Percentiles rank a stretch among this genome's conserved stretches.
phyloP scores from a whole-genome alignment of 192 early-diverging fungal genomes.

The Gryganskiella cystojenkinii region DNA sequence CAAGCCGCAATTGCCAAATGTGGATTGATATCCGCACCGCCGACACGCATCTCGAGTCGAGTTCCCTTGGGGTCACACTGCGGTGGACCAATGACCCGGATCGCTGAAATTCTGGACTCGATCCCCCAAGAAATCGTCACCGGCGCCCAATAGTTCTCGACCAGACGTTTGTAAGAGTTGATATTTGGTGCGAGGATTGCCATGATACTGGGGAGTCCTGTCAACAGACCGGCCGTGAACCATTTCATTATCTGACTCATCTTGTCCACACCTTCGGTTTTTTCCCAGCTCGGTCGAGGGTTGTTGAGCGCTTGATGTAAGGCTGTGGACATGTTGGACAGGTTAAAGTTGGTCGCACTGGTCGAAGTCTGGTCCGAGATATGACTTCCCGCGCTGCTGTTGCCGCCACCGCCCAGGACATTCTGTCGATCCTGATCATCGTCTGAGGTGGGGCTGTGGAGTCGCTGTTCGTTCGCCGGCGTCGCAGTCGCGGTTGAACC shows the following conservation, averaged over 20 bases:
- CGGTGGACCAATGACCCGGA: constrained; percentile 81
- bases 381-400: neutral
- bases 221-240: constrained; percentile 64
- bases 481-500: constrained; percentile 5
- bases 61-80: constrained; percentile 71
- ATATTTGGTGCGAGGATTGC: constrained; percentile 81
- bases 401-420: neutral
- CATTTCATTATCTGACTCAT: constrained; percentile 68
- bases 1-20: constrained; percentile 80
- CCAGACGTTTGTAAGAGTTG: constrained; percentile 85
- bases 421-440: constrained; percentile 17
- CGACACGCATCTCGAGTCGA: constrained; percentile 82
- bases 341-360: no score
- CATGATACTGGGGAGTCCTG: constrained; percentile 77
- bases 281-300: constrained; percentile 33
- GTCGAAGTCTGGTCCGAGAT: no score
- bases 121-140: constrained; percentile 84
- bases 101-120: constrained; percentile 75
- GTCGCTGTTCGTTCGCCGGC: neutral
- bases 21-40: constrained; percentile 86
- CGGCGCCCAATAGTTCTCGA: constrained; percentile 88
- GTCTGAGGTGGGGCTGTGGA: constrained; percentile 32
- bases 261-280: constrained; percentile 28
- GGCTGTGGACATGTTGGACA: no score
- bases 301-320: neutral